Base-by-base conservation (phyloP, 306 rosid species). In the Psophocarpus tetragonolobus region DNA sequence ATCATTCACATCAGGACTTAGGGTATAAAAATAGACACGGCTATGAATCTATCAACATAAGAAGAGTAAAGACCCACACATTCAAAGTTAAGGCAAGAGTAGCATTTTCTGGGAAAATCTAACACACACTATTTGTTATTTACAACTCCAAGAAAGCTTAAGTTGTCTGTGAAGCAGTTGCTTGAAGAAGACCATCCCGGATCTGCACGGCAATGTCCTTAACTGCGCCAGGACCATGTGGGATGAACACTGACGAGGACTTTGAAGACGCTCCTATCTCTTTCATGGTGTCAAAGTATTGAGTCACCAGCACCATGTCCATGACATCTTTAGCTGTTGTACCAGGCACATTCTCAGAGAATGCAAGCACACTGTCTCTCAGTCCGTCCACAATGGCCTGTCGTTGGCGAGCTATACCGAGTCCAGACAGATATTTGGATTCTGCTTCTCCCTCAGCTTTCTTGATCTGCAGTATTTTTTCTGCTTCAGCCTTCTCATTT, bases 191-290 rank as follows among this genome's bases (percentile, higher is more conserved):
- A 64, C 97, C 97, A 21, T 89, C 90, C 26, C 94, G 82, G 9
- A 91, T 91, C 87, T 89, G 94, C 39, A 65, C 47, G 56, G 91
- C 91, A 61, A 88, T 38, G 42, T 91, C 90, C 80, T 36, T 86
- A 42, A 91, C 92, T 2, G 90, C 94, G n/a, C 94, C 94, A 6
- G 97, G 97, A 12, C 94, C 92, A 12, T 91, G 97, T 4, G 97
- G 91, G 45, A 92, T 92, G 88, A 89, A 88, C 45, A 92, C 89
- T 1, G 95, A 82, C 0, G 87, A 86, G 8, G 93, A 84, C 84
- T 85, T 91, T 6, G 97, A 92, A 48, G 90, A 85, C n/a, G 95
- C 95, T 1, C 91, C 95, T 0, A 92, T 92, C 76, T 92, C 97
- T 80, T 90, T 85, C 91, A 92, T 84, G 1, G 95, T 92, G 81